Conservation (phyloP, 768 basidiomycete genomes). For the Roridomyces roridus region DNA sequence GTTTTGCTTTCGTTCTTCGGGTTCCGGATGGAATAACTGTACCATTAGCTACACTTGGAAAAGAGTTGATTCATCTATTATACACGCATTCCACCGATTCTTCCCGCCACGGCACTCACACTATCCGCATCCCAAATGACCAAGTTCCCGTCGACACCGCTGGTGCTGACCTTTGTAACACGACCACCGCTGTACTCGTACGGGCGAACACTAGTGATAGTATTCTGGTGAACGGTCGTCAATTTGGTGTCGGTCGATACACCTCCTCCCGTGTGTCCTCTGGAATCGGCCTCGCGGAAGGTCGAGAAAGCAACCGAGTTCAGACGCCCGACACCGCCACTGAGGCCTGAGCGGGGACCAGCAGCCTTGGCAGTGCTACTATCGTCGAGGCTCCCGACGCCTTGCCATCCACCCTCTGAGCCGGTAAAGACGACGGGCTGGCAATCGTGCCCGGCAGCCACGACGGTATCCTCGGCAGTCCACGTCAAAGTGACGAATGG, state of each 20-base stretch:
- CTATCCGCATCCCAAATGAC: slow-evolving; percentile 88
- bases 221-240: slow-evolving; percentile 95
- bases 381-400: slow-evolving; percentile 86
- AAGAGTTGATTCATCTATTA: background rate
- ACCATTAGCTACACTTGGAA: slow-evolving; percentile 12
- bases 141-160: slow-evolving; percentile 91
- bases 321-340: slow-evolving; percentile 71
- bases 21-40: too few relatives aligned
- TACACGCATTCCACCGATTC: slow-evolving; percentile 53
- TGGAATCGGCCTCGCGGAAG: slow-evolving; percentile 90
- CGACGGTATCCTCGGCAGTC: slow-evolving; percentile 79
- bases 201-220: slow-evolving; percentile 88
- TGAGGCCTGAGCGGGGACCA: slow-evolving; percentile 51
- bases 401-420: slow-evolving; percentile 76
- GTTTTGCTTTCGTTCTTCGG: too few relatives aligned
- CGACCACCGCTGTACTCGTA: slow-evolving; percentile 66
- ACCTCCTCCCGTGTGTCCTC: slow-evolving; percentile 51
- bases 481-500: slow-evolving; percentile 88
- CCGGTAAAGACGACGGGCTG: slow-evolving; percentile 91
- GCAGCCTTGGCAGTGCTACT: slow-evolving; percentile 55
- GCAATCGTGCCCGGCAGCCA: slow-evolving; percentile 98
- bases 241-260: slow-evolving; percentile 69
- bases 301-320: slow-evolving; percentile 94
- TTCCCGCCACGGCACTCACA: slow-evolving; percentile 55
- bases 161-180: slow-evolving; percentile 84